Base-by-base conservation (phyloP, 768 basidiomycete genomes). In the Solioccasus polychromus region DNA sequence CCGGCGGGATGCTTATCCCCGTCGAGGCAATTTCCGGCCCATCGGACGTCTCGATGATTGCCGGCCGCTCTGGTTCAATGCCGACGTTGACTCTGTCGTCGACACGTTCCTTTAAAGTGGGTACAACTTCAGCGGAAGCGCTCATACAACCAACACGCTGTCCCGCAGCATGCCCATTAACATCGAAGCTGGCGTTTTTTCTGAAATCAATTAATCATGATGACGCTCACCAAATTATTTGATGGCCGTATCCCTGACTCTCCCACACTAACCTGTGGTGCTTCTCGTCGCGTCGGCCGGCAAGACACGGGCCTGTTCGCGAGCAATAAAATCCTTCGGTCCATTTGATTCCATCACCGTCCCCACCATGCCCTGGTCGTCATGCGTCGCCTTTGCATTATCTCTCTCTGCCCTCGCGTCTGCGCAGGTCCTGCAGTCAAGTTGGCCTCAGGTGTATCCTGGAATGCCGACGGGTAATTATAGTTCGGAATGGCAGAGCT, bases 401-500 rank as follows among this genome's bases (percentile, higher is more conserved):
- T 45, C 22, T 1, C 9, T 19, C 2, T 29, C 29, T 26, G 26
- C 28, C n/a, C 20, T 41, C 11, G 14, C 31, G 7, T 19, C 34
- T 17, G 47, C 28, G 26, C 52, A 29, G 10, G 30, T 28, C 3
- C 32, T 17, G 10, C 52, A 53, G 31, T 4, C 30, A 5, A 53
- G 60, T 38, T 70, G 61, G 60, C 70, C 72, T 20, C 66, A 71
- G 11, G 60, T 55, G 17, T 75, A 74, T 43, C 69, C 71, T 4
- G 72, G 72, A 14, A 69, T 70, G 47, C 73, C 73, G 0, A 39
- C 51, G 0, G 72, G 74, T 14, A 71, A 72, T 48, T 80, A 76
- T 49, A 73, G 76, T 52, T 72, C 76, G n/a, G 67, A 66, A 38
- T 84, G 83, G 82, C 83, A 83, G 60, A 58, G 63, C 20, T 85